Percentiles rank a stretch among this genome's conserved stretches.
Conservation (phyloP, 768 basidiomycete genomes). For the Agrocybe pediades region DNA sequence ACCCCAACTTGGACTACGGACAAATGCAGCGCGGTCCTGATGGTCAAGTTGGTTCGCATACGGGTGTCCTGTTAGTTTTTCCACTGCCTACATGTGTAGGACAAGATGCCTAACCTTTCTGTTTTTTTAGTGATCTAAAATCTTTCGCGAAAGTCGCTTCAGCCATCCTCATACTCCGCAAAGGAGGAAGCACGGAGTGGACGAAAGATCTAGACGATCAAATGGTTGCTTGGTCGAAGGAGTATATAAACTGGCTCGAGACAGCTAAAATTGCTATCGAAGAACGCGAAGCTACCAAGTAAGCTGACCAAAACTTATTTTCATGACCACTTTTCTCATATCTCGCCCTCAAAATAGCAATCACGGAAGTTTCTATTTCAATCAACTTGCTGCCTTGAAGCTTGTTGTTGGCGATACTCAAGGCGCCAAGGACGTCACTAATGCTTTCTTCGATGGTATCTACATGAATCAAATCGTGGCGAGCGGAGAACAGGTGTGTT, state of each 20-base stretch:
- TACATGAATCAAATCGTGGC: slow-evolving; percentile 56
- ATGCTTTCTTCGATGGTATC: slow-evolving; percentile 50
- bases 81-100: not conserved
- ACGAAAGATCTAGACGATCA: slow-evolving; percentile 49
- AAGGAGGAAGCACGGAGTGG: slow-evolving; percentile 52
- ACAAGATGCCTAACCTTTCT: not conserved
- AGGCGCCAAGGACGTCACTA: slow-evolving; percentile 48
- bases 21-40: slow-evolving; percentile 49
- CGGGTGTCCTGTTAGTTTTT: slow-evolving; percentile 52
- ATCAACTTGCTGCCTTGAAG: slow-evolving; percentile 59
- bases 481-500: slow-evolving; percentile 56
- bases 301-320: slow-evolving; percentile 13
- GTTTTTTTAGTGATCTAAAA: slow-evolving; percentile 50
- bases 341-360: slow-evolving; percentile 40
- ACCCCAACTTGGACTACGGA: slow-evolving; percentile 61
- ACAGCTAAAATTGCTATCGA: slow-evolving; percentile 47
- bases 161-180: slow-evolving; percentile 54
- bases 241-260: slow-evolving; percentile 60
- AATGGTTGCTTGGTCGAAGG: slow-evolving; percentile 50
- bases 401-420: slow-evolving; percentile 50
- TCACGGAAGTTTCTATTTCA: slow-evolving; percentile 66
- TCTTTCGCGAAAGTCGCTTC: slow-evolving; percentile 28
- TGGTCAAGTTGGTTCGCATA: slow-evolving; percentile 45
- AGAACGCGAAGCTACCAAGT: slow-evolving; percentile 53
- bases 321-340: not conserved